Percentiles rank a stretch among this genome's conserved stretches.
Conservation (phyloP, 257 asterid species). For the Echites panduratus region DNA sequence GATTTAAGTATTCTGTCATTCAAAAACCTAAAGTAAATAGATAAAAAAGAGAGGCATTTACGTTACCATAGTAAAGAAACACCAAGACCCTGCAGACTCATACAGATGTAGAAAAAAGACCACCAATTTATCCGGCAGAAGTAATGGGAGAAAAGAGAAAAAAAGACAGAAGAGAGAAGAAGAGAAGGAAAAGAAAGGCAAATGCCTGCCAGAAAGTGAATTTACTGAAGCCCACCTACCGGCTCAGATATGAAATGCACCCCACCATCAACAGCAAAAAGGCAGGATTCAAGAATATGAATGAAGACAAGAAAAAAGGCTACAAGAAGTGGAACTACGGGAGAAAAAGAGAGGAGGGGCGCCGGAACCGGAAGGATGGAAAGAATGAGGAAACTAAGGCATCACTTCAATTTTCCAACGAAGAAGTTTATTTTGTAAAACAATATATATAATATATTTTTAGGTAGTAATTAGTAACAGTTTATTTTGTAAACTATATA, state of each 20-base stretch:
- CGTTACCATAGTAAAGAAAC: slow-evolving; percentile 11
- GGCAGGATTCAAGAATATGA: slow-evolving; percentile 10
- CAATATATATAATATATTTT: too few species aligned
- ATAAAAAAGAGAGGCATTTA: background rate
- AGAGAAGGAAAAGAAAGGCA: background rate
- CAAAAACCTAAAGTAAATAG: background rate
- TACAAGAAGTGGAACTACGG: too few species aligned
- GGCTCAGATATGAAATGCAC: slow-evolving; percentile 15
- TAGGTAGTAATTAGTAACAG: too few species aligned
- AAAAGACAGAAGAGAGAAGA: background rate
- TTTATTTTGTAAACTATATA: too few species aligned
- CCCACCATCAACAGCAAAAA: background rate
- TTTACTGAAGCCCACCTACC: too few species aligned
- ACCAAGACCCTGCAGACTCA: background rate
- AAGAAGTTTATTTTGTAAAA: too few species aligned
- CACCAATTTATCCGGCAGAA: slow-evolving; percentile 21
- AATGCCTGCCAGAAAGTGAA: background rate
- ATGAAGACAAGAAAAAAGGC: slow-evolving; percentile 8
- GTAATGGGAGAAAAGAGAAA: slow-evolving; percentile 16
- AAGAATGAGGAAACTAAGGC: too few species aligned
- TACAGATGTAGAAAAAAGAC: slow-evolving; percentile 1
- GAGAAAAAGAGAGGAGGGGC: too few species aligned
- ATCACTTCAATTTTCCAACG: too few species aligned
- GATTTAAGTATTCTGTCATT: background rate
- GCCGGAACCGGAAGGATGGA: too few species aligned